Evolutionary conservation across 371 early-diverging fungal species (phyloP), one percentile per base, ranked within the genome.

Genomic region (Mortierella sp.): DNA sequence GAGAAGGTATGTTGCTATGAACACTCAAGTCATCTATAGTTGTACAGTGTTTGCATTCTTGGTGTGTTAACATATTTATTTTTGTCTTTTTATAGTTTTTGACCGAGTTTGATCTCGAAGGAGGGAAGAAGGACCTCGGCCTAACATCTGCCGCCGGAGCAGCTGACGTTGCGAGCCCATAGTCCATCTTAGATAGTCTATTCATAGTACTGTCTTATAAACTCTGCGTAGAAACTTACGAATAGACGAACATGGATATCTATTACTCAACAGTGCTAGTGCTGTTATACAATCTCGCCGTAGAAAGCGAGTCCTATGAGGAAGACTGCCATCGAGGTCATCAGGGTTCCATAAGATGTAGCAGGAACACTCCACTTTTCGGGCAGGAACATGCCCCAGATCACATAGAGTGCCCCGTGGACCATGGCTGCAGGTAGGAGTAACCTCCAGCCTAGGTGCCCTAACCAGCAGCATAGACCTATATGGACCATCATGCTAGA

Each of bases 401-500:
- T 42, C 11, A 68, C 52, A 28, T 79, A 72, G 19, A 79, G 53
- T 3, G 59, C 24, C 1, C 68, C 79, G 48, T 79, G 79, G 23
- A 67, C 30, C 47, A 64, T 2, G 0, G 54, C 60, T 2, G 79
- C 79, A 3, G 68, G 73, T 7, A 59, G 12, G 15, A 66, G 46
- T 31, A 72, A 42, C 17, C 17, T 54, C 59, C 67, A 64, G 12
- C 69, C 72, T 15, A 27, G 47, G 27, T 57, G 34, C 4, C 72
- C 79, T 3, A 76, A 19, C 78, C 79, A 79, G 37, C 67, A 67
- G 32, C 60, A 46, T n/a, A 79, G 49, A 3, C 79, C 79, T 27
- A 79, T 53, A 32, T 79, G 79, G 11, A 79, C 72, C 79, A 79
- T 79, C 69, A 79, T 68, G 42, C 79, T 79, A 4, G 79, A 72